Evolutionary conservation across 2,329 filamentous ascomycete species (phyloP).

Genomic region (Drechslerella stenobrocha): DNA sequence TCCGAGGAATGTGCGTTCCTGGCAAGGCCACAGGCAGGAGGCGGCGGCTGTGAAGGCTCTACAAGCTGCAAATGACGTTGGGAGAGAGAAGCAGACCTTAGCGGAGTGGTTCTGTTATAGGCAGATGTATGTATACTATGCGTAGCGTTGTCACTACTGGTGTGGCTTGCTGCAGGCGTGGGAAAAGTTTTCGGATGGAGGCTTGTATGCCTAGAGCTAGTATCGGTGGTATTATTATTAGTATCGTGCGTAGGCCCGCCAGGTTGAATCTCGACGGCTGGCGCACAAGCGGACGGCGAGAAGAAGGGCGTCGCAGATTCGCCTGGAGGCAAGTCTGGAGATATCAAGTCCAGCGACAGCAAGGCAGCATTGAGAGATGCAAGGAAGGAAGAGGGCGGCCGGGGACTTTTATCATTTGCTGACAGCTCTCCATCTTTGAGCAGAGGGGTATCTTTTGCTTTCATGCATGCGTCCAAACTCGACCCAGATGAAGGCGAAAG

Average conservation of each 20-base stretch:
- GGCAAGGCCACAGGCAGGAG: slow-evolving; percentile 26
- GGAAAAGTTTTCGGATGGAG: slow-evolving; percentile 22
- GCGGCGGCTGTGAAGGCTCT: not conserved
- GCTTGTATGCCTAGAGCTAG: not conserved
- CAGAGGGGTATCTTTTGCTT: slow-evolving; percentile 26
- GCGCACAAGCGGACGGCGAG: not conserved
- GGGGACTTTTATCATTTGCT: slow-evolving; percentile 46
- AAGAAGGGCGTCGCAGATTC: slow-evolving; percentile 8
- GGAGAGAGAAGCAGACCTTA: slow-evolving; percentile 28
- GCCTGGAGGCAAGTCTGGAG: slow-evolving; percentile 13
- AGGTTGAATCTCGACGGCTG: not conserved
- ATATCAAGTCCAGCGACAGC: slow-evolving; percentile 4
- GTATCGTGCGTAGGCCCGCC: not conserved
- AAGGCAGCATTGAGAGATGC: slow-evolving; percentile 13
- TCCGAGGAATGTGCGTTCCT: slow-evolving; percentile 21
- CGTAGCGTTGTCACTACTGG: not conserved
- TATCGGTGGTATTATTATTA: slow-evolving; percentile 1
- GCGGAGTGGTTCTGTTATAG: slow-evolving; percentile 25
- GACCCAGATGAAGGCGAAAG: slow-evolving; percentile 40
- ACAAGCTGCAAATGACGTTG: slow-evolving; percentile 1
- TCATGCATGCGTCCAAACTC: slow-evolving; percentile 34
- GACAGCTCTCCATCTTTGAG: slow-evolving; percentile 14
- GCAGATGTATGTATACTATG: not conserved
- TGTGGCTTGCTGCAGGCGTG: slow-evolving; percentile 31
- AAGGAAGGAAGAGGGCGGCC: slow-evolving; percentile 23